Evolutionary conservation across 2,329 filamentous ascomycete genomes (phyloP), one percentile per base, ranked within the genome.

Genomic region (Fusarium neocosmosporiellum): DNA sequence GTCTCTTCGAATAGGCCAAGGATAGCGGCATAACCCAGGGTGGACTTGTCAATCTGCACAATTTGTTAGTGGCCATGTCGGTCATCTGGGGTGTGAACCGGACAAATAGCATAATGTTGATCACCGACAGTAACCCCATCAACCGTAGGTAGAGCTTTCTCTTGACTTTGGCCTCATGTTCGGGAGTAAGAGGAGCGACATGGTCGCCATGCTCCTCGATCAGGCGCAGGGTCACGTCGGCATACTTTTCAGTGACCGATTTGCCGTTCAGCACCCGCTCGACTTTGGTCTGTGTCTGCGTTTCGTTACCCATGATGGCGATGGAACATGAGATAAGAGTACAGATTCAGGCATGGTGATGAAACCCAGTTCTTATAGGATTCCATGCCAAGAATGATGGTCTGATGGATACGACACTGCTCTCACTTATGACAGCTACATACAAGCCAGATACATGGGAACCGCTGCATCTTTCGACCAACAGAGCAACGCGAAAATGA

Each of bases 1-100:
- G 81, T 84, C 55, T 84, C 83, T 37, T 84, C 81, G 20, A 84
- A 84, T 0, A 85, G 65, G 0, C 83, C 83, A 7, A 85, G 75
- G 24, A 85, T 80, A 1, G 83, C 80, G 7, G 83, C 78, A 50
- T 84, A 84, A 2, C 80, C 79, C 0, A 85, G 70, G 1, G 83
- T 84, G 0, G 82, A 80, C 72, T 84, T 84, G 64, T 84, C 81
- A 54, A 83, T 78, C 81, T 83, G 20, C 5, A 5, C 2, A 1
- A 6, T 7, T 16, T 41, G 16, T 24, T 10, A 34, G 18, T 18
- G 5, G 7, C 29, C 20, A 39, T 16, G 16, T 9, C 8, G 7
- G 24, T 4, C 9, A 1, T 29, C 22, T 18, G 16, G 8, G 4
- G 7, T 3, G 18, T 2, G 7, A 2, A 27, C 78, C 80, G 70